Conservation (phyloP, 2,329 filamentous ascomycete species). For the Epichloe typhina region DNA sequence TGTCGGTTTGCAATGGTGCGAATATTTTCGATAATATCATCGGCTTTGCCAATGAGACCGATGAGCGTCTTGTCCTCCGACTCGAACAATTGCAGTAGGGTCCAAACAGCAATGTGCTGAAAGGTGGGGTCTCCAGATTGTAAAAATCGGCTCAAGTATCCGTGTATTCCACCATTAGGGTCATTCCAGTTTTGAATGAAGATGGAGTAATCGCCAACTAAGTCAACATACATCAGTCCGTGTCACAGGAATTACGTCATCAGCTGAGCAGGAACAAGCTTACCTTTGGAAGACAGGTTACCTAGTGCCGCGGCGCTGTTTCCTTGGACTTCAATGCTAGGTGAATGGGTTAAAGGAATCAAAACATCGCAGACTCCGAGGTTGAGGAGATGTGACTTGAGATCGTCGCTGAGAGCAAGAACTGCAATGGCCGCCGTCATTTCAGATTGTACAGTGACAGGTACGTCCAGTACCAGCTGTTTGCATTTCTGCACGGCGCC, state of each 20-base stretch:
- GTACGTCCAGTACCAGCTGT: slow-evolving; percentile 84
- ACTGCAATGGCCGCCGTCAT: slow-evolving; percentile 99
- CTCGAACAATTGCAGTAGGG: slow-evolving; percentile 84
- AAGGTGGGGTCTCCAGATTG: slow-evolving; percentile 93
- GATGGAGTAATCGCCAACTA: slow-evolving; percentile 92
- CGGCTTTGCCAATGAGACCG: slow-evolving; percentile 73
- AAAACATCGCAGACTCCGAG: slow-evolving; percentile 92
- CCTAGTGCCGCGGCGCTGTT: slow-evolving; percentile 94
- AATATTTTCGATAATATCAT: slow-evolving; percentile 86
- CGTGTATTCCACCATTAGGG: slow-evolving; percentile 87
- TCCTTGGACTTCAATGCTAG: slow-evolving; percentile 94
- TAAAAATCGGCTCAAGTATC: slow-evolving; percentile 85
- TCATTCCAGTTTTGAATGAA: slow-evolving; percentile 91
- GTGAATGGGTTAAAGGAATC: slow-evolving; percentile 86
- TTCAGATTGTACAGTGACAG: slow-evolving; percentile 89
- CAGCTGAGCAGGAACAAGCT: slow-evolving; percentile 10
- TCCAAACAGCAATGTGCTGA: slow-evolving; percentile 99
- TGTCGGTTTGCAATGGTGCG: slow-evolving; percentile 81
- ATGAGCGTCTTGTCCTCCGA: slow-evolving; percentile 88
- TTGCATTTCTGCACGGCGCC: slow-evolving; percentile 98
- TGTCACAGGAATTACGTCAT: neutral
- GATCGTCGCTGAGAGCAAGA: slow-evolving; percentile 83
- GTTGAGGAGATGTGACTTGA: slow-evolving; percentile 82
- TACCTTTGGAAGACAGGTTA: slow-evolving; percentile 94
- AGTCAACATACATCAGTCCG: slow-evolving; percentile 1